Evolutionary conservation across 306 rosid genomes (phyloP), one percentile per base, ranked within the genome.

Genomic region (Senna siamea): DNA sequence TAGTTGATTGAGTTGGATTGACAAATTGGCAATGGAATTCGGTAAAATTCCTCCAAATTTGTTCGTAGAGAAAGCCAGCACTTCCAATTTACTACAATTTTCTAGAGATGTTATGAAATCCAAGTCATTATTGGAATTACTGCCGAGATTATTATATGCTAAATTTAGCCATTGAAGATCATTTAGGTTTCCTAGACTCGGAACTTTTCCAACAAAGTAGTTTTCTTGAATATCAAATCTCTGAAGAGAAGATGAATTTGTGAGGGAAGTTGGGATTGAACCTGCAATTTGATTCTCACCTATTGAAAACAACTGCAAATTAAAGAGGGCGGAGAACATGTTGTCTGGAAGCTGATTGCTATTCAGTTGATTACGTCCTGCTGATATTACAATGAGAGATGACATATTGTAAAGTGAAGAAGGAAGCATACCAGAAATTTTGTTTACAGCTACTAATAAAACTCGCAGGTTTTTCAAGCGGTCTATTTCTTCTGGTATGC

Each of bases 321-420:
- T 43, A 7, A 43, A 7, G 28, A 60, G 66, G 66, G 66, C n/a
- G 66, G 46, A n/a, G 14, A 60, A 60, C 47, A 35, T 60, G 66
- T 19, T 41, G 55, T 6, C 4, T 5, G 80, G 82, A 4, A 78
- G 14, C 9, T 0, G 7, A 22, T 60, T 44, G 5, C 67, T 75
- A 6, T 2, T 19, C 13, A 78, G 12, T 1, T 55, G 51, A 19
- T 82, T 62, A 0, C 0, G 0, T 5, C 38, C 0, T 0, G 55
- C 0, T 0, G 15, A 5, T 5, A 82, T 32, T 5, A 0, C 0
- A 0, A 1, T 2, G 38, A 73, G 22, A 17, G 60, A 23, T 2
- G 82, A 77, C 50, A 82, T 68, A 23, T 77, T 77, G 28, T 32
- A 82, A 7, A 77, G 12, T 4, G 78, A 77, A 7, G 37, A 60